These are phyloP conservation scores for Fusarium sp. DNA, from an alignment of 2,329 filamentous ascomycete genomes.

Conservation along the genomic window DNA sequence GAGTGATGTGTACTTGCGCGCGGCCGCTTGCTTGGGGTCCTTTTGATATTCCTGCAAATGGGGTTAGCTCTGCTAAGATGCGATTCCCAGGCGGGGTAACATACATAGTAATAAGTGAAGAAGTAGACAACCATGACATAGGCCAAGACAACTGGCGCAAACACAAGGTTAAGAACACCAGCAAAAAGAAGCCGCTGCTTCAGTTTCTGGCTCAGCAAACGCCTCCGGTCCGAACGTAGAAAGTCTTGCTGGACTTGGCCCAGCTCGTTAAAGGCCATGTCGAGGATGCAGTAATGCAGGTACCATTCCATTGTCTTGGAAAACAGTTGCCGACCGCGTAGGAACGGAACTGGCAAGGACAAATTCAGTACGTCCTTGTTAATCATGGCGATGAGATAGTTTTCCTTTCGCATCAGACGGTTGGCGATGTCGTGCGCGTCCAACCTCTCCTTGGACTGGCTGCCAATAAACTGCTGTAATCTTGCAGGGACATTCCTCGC, in stretches of 20 bases:
- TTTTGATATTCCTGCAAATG: conserved; percentile 85
- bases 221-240: conserved; percentile 83
- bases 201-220: conserved; percentile 81
- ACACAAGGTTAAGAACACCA: conserved; percentile 86
- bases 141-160: conserved; percentile 87
- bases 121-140: conserved; percentile 92
- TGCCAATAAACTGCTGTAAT: conserved; percentile 73
- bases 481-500: conserved; percentile 65
- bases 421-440: conserved; percentile 98
- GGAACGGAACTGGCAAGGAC: conserved; percentile 85
- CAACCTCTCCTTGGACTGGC: conserved; percentile 91
- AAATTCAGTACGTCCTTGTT: conserved; percentile 96
- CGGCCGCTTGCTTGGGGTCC: conserved; percentile 86
- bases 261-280: conserved; percentile 91
- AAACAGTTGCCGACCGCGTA: conserved; percentile 83
- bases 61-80: conserved; percentile 6
- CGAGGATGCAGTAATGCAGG: conserved; percentile 87
- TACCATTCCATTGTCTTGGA: conserved; percentile 94
- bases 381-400: conserved; percentile 95
- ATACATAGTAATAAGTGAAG: conserved; percentile 91
- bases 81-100: conserved; percentile 40
- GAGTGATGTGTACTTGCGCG: conserved; percentile 87
- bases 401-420: conserved; percentile 94
- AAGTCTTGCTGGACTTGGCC: conserved; percentile 90
- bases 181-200: conserved; percentile 83